phyloP scores from a whole-genome alignment of 2,329 filamentous ascomycete genomes.

The Rhynchosporium secalis region DNA sequence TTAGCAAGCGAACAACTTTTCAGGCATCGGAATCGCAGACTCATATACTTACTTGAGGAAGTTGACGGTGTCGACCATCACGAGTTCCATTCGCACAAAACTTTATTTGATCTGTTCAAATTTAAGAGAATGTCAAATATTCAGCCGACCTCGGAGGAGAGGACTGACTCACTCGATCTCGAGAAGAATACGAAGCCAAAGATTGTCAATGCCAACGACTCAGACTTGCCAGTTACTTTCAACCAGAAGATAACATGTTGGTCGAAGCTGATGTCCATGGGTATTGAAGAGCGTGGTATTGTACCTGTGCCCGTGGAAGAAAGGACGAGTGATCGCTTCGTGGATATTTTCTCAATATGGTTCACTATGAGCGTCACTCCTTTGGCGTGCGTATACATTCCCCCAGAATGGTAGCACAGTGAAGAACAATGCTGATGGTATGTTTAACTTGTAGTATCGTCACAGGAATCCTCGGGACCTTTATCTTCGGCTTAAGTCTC shows the following conservation, averaged over 20 bases:
- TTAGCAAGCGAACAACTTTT: background rate
- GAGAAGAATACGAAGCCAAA: conserved; percentile 5
- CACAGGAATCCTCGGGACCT: conserved; percentile 63
- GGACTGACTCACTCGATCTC: conserved; percentile 10
- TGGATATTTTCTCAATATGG: conserved; percentile 61
- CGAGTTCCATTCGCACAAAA: background rate
- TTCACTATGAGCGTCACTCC: conserved; percentile 58
- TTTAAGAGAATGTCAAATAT: background rate
- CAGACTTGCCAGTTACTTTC: conserved; percentile 5
- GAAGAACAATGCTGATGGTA: background rate
- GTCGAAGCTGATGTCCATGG: conserved; percentile 31
- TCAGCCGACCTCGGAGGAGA: background rate
- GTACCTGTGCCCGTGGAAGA: conserved; percentile 56
- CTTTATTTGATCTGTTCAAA: background rate
- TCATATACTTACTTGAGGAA: background rate
- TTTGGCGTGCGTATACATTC: conserved; percentile 51
- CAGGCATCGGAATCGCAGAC: background rate
- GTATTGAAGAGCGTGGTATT: conserved; percentile 56
- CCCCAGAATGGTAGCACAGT: background rate
- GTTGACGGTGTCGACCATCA: background rate
- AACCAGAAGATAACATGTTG: background rate
- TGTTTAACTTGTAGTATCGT: conserved; percentile 48
- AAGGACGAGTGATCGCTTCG: conserved; percentile 53
- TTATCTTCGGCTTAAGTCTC: conserved; percentile 54
- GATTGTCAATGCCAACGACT: conserved; percentile 9